phyloP scores from a whole-genome alignment of 495 filamentous ascomycete species.

The Neurospora hispaniola region DNA sequence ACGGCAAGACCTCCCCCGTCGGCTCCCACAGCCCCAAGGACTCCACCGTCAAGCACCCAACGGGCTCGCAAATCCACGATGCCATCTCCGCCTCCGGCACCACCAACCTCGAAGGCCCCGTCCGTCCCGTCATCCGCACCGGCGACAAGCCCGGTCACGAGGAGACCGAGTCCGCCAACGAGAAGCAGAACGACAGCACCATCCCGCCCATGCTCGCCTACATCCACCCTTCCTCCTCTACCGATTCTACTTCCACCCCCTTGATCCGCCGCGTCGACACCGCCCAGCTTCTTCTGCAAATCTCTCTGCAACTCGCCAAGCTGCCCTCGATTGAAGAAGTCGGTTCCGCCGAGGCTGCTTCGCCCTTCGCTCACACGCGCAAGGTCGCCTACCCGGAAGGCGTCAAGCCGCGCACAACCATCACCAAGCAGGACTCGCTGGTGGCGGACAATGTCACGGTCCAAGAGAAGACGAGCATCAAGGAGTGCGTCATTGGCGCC shows the following conservation, averaged over 20 bases:
- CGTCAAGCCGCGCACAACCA: constrained; percentile 62
- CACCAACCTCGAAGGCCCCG: constrained; percentile 2
- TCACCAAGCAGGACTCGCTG: constrained; percentile 65
- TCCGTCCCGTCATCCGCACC: constrained; percentile 13
- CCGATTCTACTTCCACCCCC: constrained; percentile 22
- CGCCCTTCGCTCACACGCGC: constrained; percentile 59
- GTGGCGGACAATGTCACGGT: constrained; percentile 80
- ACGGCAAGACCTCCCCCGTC: constrained; percentile 9
- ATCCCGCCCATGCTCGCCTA: constrained; percentile 71
- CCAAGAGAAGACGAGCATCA: constrained; percentile 72
- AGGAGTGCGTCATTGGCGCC: constrained; percentile 76
- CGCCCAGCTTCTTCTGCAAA: constrained; percentile 61
- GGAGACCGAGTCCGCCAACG: neutral
- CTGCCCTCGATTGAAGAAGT: constrained; percentile 54
- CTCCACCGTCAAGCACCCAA: neutral
- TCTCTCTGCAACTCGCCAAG: constrained; percentile 81
- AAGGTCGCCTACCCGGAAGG: constrained; percentile 75
- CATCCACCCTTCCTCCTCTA: constrained; percentile 43
- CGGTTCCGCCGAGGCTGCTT: constrained; percentile 39
- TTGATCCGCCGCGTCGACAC: constrained; percentile 84
- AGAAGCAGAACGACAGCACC: constrained; percentile 36
- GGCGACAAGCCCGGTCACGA: constrained; percentile 16
- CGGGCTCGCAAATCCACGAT: constrained; percentile 2
- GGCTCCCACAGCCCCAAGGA: constrained; percentile 1
- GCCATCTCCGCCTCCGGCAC: neutral